Evolutionary conservation across 176 grass and related monocot genomes (phyloP), one percentile per base, ranked within the genome.

Genomic region (Oryza meyeriana): DNA sequence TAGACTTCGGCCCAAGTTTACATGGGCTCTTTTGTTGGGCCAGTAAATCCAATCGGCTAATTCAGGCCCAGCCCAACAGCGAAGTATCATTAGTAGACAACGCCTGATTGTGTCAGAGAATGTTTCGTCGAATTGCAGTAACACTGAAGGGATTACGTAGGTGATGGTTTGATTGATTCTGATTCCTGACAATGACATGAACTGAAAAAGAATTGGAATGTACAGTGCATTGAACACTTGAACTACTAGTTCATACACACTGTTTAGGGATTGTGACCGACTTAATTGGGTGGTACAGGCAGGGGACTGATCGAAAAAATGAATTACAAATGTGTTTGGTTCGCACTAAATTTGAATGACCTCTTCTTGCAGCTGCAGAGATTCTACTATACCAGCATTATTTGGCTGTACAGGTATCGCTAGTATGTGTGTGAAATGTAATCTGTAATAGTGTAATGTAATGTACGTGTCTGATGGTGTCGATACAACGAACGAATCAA

Each of bases 351-450:
- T 50, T 0, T 42, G 20, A 25, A 25, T 59, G 1, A 5, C 6
- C 55, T 20, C 28, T 28, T 78, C 17, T 44, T 41, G 76, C 57
- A 16, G 33, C 52, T 34, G n/a, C 30, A 28, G 61, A 40, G 29
- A 24, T 28, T 18, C 31, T 66, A 18, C 16, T 22, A 10, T 72
- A 50, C 14, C 77, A 59, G 66, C 65, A 45, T 72, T 66, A 13
- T 40, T 47, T 59, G 12, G 38, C 69, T 88, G 81, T 69, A 80
- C 76, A 84, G 52, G 81, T 69, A 40, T 65, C 5, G 14, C 48
- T 0, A 48, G 16, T 48, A 4, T 4, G 39, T 41, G 39, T 41
- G 39, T 41, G 10, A 55, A 2, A 10, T n/a, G 20, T 55, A n/a
- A 55, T n/a, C 45, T 50, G 48, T 52, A 52, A 24, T 58, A 1